Evolutionary conservation across 2,329 filamentous ascomycete species (phyloP), one percentile per base, ranked within the genome.

Genomic region (Apiospora saccharicola): DNA sequence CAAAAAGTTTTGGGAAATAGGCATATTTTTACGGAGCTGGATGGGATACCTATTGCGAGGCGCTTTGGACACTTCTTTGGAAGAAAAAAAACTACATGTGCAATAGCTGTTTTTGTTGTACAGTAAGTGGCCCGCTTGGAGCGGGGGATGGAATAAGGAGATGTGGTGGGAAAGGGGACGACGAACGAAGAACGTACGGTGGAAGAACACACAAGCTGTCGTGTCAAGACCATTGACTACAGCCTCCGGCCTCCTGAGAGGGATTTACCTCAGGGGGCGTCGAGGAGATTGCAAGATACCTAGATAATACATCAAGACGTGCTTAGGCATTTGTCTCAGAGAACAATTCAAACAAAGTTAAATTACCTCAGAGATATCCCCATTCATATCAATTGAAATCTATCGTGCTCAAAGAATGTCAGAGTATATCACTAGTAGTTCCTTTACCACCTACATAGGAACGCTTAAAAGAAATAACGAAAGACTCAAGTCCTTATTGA

Each of bases 211-310:
- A 47, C 14, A 57, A 24, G 47, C 68, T 70, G 68, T 44, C 43
- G 68, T 37, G 47, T 70, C 47, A 19, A 43, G 3, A 26, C 5
- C 34, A 41, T 26, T 30, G 47, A 70, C 47, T 70, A 53, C 68
- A 70, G 68, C 68, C 68, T 70, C 68, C 68, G 68, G 68, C 68
- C 68, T 41, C 5, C 47, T 51, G 47, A 19, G 47, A 24, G 34
- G 41, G 34, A 16, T 26, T 16, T 49, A 24, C 26, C 68, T 70
- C 47, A 22, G 47, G 68, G 41, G 68, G 68, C 47, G 68, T 53
- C 47, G 68, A 57, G 68, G 47, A 57, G 49, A 70, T 57, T 41
- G 68, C 12, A 68, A 34, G 61, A 67, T 41, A 68, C 37, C 44
- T 43, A 43, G 14, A 7, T n/a, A 5, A 68, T 47, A 34, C 44